Evolutionary conservation across 1,139 yeast species (phyloP).

Genomic region (Hyphopichia buzzinii): DNA sequence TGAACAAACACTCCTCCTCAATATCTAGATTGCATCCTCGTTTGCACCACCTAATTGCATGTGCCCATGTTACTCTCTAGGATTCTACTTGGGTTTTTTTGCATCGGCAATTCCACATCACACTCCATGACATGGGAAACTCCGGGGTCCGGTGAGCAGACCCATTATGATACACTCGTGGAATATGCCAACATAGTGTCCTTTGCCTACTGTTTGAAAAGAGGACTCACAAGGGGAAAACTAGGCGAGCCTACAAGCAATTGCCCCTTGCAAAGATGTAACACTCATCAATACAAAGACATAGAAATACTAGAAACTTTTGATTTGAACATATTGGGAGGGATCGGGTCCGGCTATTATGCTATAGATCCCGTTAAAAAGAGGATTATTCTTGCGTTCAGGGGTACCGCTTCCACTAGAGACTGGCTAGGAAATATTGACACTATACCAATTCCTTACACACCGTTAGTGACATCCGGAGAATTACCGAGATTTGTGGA

Average conservation of each 20-base stretch:
- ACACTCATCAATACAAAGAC: constrained; percentile 15
- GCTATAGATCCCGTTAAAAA: constrained; percentile 38
- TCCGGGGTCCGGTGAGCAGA: too few relatives aligned
- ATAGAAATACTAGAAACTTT: constrained; percentile 35
- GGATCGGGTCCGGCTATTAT: constrained; percentile 53
- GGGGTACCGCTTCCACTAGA: constrained; percentile 56
- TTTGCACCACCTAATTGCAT: too few relatives aligned
- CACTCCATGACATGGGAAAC: too few relatives aligned
- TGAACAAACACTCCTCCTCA: too few relatives aligned
- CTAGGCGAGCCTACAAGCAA: constrained; percentile 16
- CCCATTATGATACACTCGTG: constrained; percentile 27
- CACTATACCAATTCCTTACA: constrained; percentile 37
- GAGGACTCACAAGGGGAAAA: constrained; percentile 27
- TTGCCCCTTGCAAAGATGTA: constrained; percentile 24
- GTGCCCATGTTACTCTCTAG: too few relatives aligned
- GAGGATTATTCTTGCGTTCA: constrained; percentile 42
- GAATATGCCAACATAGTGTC: constrained; percentile 37
- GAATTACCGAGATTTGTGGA: constrained; percentile 1
- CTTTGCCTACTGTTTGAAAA: constrained; percentile 37
- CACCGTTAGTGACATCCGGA: constrained; percentile 24
- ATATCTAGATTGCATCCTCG: too few relatives aligned
- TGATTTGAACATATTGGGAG: constrained; percentile 39
- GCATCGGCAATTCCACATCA: too few relatives aligned
- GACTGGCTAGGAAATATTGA: constrained; percentile 60
- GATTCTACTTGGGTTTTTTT: too few relatives aligned